phyloP scores from a whole-genome alignment of 2,329 filamentous ascomycete genomes.

The Westerdykella sp. region DNA sequence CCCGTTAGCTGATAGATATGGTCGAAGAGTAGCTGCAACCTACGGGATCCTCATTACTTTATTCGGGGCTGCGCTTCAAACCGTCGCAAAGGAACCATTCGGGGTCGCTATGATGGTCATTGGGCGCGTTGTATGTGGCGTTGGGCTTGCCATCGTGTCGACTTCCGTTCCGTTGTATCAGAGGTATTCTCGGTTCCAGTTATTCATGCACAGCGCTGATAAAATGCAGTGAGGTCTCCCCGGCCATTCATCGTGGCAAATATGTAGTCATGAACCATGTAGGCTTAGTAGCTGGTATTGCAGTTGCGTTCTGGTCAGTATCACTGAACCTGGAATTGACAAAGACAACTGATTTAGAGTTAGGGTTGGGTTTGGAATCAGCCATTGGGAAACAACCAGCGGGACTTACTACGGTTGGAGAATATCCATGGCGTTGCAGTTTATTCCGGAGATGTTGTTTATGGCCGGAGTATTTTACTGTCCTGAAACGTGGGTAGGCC shows the following conservation, averaged over 20 bases:
- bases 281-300: conserved; percentile 51
- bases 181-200: conserved; percentile 33
- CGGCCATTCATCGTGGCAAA: conserved; percentile 48
- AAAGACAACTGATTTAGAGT: too few relatives aligned
- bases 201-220: not conserved
- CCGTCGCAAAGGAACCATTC: conserved; percentile 37
- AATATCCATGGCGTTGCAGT: conserved; percentile 47
- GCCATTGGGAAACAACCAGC: conserved; percentile 45
- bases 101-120: conserved; percentile 47
- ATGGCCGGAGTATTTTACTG: conserved; percentile 47
- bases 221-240: conserved; percentile 47
- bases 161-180: conserved; percentile 55
- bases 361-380: conserved; percentile 53
- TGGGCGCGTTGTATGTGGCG: conserved; percentile 48
- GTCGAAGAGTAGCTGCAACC: conserved; percentile 48
- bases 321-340: not conserved
- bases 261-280: conserved; percentile 56
- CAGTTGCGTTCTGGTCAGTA: conserved; percentile 50
- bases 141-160: conserved; percentile 51
- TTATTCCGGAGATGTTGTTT: conserved; percentile 49
- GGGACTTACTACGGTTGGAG: conserved; percentile 50
- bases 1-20: conserved; percentile 46
- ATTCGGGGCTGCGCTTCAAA: conserved; percentile 47
- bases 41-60: conserved; percentile 44
- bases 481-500: conserved; percentile 47